Base-by-base conservation (phyloP, 139 green algal genomes). In the Limnomonas spitsbergensis region DNA sequence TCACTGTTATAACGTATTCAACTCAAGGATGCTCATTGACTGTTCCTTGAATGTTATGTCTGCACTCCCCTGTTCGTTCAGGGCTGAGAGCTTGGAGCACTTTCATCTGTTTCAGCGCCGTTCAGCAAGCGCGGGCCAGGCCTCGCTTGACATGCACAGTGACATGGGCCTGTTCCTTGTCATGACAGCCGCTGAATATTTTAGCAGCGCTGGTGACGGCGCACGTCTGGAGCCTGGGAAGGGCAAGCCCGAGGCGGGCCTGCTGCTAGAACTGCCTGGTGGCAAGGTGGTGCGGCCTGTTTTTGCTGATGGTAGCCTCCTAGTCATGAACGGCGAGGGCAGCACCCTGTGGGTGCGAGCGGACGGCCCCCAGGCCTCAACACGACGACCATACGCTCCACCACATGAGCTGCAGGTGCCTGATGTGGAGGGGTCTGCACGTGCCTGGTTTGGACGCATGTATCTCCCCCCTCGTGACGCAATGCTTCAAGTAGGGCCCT, bases 311-410 rank as follows among this genome's bases (percentile, higher is more conserved):
- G 75, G 53, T 2, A 53, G 40, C 2, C 35, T 84, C 67, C 53
- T 84, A n/a, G 75, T 84, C 1, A 84, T 84, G 80, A 84, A 84
- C 35, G 80, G 80, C 40, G 80, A 84, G 47, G 80, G 75, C 31
- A 31, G 38, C 29, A 74, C 24, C 0, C 52, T 42, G 14, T 84
- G 80, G 80, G 75, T 81, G 53, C 54, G 68, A 40, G n/a, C 35
- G 4, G 31, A 3, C 42, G 1, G 2, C 61, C 24, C 38, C 1
- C 1, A 54, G 2, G 66, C 20, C n/a, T n/a, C 42, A 4, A 6
- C 40, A 7, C 47, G 6, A 3, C 35, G 9, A 14, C 73, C 79
- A 1, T 76, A 69, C 35, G 54, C 66, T 38, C 75, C 80, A 20
- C 7, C 53, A 26, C 80, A 84, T 53, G 80, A 81, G 74, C 73